A percentile compares a stretch with the other conserved stretches of the same genome.
Evolutionary conservation across 768 basidiomycete species (phyloP).

Genomic region (Serendipita sp.): DNA sequence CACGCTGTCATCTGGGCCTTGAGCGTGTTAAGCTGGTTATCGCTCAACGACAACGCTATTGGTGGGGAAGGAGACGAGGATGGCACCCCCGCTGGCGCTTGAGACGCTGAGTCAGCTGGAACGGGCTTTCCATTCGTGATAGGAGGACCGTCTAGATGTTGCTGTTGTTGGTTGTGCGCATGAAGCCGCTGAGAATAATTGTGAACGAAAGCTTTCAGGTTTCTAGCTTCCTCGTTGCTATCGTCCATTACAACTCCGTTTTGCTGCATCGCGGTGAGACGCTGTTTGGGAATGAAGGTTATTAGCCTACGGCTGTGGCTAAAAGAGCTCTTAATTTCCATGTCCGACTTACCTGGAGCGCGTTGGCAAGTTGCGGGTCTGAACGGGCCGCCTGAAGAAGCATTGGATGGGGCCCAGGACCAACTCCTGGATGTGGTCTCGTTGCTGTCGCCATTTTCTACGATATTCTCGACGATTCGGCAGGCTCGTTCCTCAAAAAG

Average conservation of each 20-base stretch:
- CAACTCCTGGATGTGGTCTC: background rate
- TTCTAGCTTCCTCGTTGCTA: background rate
- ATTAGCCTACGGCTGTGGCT: background rate
- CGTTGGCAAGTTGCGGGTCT: background rate
- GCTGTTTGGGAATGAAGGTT: background rate
- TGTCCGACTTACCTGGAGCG: background rate
- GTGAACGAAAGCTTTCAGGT: background rate
- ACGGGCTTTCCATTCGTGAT: background rate
- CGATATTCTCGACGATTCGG: slow-evolving; percentile 4
- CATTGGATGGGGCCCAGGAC: background rate
- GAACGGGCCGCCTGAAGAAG: background rate
- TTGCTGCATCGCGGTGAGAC: slow-evolving; percentile 1
- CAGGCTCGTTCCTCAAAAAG: background rate
- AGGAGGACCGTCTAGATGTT: background rate
- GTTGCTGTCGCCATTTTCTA: slow-evolving; percentile 1
- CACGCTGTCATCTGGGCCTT: slow-evolving; percentile 72
- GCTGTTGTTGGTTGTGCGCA: background rate
- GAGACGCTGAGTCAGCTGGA: background rate
- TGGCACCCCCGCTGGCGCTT: background rate
- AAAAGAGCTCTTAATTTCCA: background rate
- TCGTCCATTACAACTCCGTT: background rate
- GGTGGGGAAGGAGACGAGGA: slow-evolving; percentile 35
- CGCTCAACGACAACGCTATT: slow-evolving; percentile 56
- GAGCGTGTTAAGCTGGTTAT: slow-evolving; percentile 57
- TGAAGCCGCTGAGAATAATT: background rate